Conservation (phyloP, 2,329 filamentous ascomycete genomes). For the Fusarium sp. region DNA sequence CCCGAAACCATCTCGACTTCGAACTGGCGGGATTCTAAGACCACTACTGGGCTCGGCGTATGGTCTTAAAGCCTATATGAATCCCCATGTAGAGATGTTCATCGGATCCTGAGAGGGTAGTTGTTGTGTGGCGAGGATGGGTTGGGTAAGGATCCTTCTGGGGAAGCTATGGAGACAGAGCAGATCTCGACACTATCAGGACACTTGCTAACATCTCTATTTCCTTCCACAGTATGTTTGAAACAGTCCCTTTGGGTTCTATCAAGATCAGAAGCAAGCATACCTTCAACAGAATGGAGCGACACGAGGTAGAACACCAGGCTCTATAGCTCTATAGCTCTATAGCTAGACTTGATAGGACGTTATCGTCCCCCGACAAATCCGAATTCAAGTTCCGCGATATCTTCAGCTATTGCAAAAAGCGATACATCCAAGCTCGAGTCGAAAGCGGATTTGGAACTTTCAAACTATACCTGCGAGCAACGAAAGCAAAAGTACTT, state of each 20-base stretch:
- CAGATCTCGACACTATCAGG: background rate
- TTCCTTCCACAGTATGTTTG: background rate
- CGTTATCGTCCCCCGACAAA: background rate
- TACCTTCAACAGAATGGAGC: background rate
- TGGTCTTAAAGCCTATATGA: background rate
- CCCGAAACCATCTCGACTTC: background rate
- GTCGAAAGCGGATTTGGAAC: no score
- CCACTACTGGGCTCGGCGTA: background rate
- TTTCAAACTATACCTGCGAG: background rate
- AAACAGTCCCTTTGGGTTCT: no score
- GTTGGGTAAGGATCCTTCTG: background rate
- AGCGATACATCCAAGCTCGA: background rate
- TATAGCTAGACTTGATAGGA: background rate
- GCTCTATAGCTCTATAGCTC: background rate
- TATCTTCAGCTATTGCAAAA: no score
- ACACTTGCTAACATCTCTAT: background rate
- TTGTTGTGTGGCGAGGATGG: background rate
- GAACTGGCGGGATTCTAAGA: background rate
- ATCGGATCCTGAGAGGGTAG: background rate
- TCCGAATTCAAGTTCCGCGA: accelerated
- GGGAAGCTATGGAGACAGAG: background rate
- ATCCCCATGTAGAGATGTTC: accelerated
- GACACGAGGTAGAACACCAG: background rate
- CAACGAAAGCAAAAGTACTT: background rate
- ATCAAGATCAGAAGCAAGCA: background rate